Evolutionary conservation across 495 filamentous ascomycete genomes (phyloP).

Genomic region (Stereocaulon alpinum): DNA sequence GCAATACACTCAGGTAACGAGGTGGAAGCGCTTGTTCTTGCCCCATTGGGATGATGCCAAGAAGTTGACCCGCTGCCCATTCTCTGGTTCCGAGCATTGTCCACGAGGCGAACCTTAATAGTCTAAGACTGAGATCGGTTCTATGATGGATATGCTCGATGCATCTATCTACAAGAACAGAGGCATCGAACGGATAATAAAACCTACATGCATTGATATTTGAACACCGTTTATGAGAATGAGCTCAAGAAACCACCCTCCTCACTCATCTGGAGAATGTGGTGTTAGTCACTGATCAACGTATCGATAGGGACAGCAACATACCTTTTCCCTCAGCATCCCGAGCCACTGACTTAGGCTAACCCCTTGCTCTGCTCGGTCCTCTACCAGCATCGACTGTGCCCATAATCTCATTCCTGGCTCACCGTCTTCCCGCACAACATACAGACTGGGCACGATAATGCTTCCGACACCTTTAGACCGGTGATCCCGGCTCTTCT

Average conservation of each 20-base stretch:
- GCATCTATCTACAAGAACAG: slow-evolving; percentile 7
- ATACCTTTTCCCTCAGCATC: slow-evolving; percentile 88
- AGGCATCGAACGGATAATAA: background rate
- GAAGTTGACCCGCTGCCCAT: too few species aligned
- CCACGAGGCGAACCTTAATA: slow-evolving; percentile 4
- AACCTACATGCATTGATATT: background rate
- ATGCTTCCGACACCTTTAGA: slow-evolving; percentile 83
- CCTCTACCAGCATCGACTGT: slow-evolving; percentile 89
- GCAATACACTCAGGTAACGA: too few species aligned
- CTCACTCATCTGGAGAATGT: slow-evolving; percentile 15
- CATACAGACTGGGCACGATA: slow-evolving; percentile 79
- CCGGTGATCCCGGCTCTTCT: slow-evolving; percentile 83
- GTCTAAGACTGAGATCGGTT: background rate
- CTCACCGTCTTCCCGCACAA: slow-evolving; percentile 92
- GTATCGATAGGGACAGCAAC: slow-evolving; percentile 23
- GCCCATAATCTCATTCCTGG: slow-evolving; percentile 93
- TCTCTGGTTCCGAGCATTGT: slow-evolving; percentile 4
- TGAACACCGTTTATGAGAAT: slow-evolving; percentile 7
- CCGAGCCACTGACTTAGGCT: slow-evolving; percentile 93
- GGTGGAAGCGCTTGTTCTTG: too few species aligned
- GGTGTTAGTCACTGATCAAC: background rate
- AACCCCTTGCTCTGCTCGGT: slow-evolving; percentile 85
- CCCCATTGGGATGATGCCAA: too few species aligned
- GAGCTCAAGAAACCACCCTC: slow-evolving; percentile 19
- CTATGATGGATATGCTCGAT: background rate